Conservation (phyloP, 192 early-diverging fungal genomes). For the Backusella liffmaniae region DNA sequence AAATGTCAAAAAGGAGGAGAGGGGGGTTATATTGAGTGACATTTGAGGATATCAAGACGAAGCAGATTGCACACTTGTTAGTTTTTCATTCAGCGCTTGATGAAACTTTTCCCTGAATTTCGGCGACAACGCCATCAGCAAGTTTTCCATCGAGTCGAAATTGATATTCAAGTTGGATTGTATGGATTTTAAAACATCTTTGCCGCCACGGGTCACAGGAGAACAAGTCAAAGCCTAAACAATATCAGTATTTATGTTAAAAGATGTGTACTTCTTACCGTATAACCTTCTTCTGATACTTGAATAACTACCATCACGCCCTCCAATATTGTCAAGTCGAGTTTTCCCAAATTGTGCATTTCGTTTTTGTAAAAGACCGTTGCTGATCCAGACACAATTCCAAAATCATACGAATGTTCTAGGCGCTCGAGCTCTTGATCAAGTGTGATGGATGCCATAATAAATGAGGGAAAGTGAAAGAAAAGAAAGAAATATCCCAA, state of each 20-base stretch:
- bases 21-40: not conserved
- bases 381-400: slow-evolving; percentile 24
- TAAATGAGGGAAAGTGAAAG: not conserved
- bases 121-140: slow-evolving; percentile 33
- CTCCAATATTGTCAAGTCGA: slow-evolving; percentile 24
- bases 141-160: slow-evolving; percentile 43
- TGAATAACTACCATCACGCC: slow-evolving; percentile 22
- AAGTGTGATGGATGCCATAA: slow-evolving; percentile 4
- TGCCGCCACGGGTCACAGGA: not conserved
- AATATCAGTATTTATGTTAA: no score
- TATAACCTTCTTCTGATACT: slow-evolving; percentile 21
- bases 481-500: not conserved
- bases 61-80: slow-evolving; percentile 12
- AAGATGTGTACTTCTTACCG: slow-evolving; percentile 1
- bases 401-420: slow-evolving; percentile 16
- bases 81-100: slow-evolving; percentile 30
- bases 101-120: slow-evolving; percentile 37
- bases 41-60: not conserved
- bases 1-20: no score
- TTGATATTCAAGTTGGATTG: slow-evolving; percentile 11
- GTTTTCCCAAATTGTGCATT: slow-evolving; percentile 1
- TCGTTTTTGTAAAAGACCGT: slow-evolving; percentile 21
- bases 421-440: slow-evolving; percentile 12
- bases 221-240: not conserved
- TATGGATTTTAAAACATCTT: not conserved